Conservation (phyloP, 108 stramenopile species). For the Asterionellopsis glacialis region DNA sequence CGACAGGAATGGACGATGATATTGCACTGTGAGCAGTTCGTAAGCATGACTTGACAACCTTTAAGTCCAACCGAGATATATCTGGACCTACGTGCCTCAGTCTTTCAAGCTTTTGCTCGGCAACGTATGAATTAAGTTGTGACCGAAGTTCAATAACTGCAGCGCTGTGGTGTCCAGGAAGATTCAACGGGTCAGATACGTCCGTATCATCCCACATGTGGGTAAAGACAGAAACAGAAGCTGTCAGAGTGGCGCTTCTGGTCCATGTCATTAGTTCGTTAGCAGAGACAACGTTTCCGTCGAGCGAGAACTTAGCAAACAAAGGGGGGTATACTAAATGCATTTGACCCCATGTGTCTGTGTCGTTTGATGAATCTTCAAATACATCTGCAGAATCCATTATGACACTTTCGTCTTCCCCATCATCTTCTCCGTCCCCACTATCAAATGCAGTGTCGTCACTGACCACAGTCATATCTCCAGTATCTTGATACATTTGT, state of each 20-base stretch:
- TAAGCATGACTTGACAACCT: slow-evolving; percentile 45
- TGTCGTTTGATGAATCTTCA: neutral
- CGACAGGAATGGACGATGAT: slow-evolving; percentile 40
- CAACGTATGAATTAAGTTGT: slow-evolving; percentile 49
- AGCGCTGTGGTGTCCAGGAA: slow-evolving; percentile 28
- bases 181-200: neutral
- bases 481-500: neutral
- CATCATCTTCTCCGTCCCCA: too few species aligned
- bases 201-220: neutral
- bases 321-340: slow-evolving; percentile 25
- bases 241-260: slow-evolving; percentile 39
- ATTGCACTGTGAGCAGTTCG: slow-evolving; percentile 40
- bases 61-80: slow-evolving; percentile 36
- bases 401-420: too few species aligned
- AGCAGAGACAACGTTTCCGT: slow-evolving; percentile 24
- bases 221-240: slow-evolving; percentile 37
- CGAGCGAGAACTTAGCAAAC: slow-evolving; percentile 49
- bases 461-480: neutral
- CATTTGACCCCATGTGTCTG: neutral
- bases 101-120: slow-evolving; percentile 65
- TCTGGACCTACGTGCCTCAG: slow-evolving; percentile 29
- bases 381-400: too few species aligned
- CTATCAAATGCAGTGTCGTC: too few species aligned
- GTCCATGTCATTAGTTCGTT: slow-evolving; percentile 30
- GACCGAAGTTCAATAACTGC: slow-evolving; percentile 32